Percentiles rank a stretch among this genome's conserved stretches.
Conservation (phyloP, 768 basidiomycete species). For the Steccherinum ochraceum region DNA sequence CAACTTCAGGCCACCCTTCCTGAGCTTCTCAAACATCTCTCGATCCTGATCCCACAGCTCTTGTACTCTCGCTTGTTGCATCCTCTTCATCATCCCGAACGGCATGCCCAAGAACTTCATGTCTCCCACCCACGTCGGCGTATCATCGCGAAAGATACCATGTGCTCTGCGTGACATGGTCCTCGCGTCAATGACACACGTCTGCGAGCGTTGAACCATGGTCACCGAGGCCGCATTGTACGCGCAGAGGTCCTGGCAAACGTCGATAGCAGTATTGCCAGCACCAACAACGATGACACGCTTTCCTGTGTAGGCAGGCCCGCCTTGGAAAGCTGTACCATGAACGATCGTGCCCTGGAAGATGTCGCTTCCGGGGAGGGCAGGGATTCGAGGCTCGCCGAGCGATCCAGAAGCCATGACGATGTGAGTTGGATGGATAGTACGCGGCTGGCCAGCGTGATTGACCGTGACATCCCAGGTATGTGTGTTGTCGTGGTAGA, state of each 20-base stretch:
- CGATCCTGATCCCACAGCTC: constrained; percentile 23
- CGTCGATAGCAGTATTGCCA: constrained; percentile 30
- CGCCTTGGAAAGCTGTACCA: constrained; percentile 22
- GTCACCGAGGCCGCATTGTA: constrained; percentile 29
- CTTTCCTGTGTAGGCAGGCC: constrained; percentile 23
- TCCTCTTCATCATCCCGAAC: constrained; percentile 15
- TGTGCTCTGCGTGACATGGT: background rate
- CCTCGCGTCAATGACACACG: constrained; percentile 24
- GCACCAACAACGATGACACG: constrained; percentile 32
- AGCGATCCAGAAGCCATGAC: constrained; percentile 30
- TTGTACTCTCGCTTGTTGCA: constrained; percentile 11
- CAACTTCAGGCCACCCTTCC: constrained; percentile 29
- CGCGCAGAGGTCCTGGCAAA: constrained; percentile 28
- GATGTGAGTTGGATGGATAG: constrained; percentile 29
- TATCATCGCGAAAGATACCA: constrained; percentile 12
- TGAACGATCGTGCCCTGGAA: constrained; percentile 28
- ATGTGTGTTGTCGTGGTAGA: constrained; percentile 22
- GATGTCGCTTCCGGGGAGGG: constrained; percentile 13
- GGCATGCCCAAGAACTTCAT: constrained; percentile 16
- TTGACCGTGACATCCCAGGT: constrained; percentile 28
- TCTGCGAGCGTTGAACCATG: constrained; percentile 37
- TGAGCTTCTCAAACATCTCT: constrained; percentile 28
- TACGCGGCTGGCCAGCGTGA: constrained; percentile 19
- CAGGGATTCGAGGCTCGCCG: constrained; percentile 26
- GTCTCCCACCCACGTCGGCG: constrained; percentile 20